Evolutionary conservation across 371 early-diverging fungal species (phyloP).

Genomic region (Nematocida minor): DNA sequence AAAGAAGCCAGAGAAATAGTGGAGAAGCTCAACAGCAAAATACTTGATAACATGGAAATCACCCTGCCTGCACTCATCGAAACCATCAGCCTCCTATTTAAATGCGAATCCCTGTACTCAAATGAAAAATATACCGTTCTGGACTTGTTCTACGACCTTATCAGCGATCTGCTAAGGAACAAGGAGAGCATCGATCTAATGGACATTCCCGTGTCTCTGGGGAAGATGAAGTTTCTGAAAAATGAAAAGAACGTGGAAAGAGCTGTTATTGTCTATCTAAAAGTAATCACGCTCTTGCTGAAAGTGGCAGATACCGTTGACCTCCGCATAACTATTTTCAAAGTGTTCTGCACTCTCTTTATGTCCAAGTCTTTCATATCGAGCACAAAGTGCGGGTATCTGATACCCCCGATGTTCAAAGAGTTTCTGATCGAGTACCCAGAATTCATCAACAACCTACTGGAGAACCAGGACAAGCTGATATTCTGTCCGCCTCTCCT

Average conservation of each 20-base stretch:
- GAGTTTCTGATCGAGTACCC: slow-evolving; percentile 18
- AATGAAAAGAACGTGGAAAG: slow-evolving; percentile 48
- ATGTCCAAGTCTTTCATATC: slow-evolving; percentile 48
- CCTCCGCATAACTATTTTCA: slow-evolving; percentile 30
- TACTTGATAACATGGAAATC: slow-evolving; percentile 18
- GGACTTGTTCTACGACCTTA: slow-evolving; percentile 32
- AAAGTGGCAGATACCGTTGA: slow-evolving; percentile 9
- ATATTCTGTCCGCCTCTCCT: slow-evolving; percentile 24
- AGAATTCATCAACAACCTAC: slow-evolving; percentile 21
- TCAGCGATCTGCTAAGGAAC: neutral
- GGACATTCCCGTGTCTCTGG: slow-evolving; percentile 2
- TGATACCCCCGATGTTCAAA: slow-evolving; percentile 19
- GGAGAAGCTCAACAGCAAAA: slow-evolving; percentile 1
- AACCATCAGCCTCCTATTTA: slow-evolving; percentile 16
- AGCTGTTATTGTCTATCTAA: slow-evolving; percentile 42
- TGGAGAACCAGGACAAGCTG: slow-evolving; percentile 40
- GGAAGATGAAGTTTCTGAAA: slow-evolving; percentile 37
- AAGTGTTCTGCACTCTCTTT: slow-evolving; percentile 47
- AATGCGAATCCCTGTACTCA: slow-evolving; percentile 21
- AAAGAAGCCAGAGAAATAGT: slow-evolving; percentile 30
- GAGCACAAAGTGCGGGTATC: slow-evolving; percentile 40
- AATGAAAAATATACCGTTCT: slow-evolving; percentile 40
- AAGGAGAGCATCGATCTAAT: slow-evolving; percentile 4
- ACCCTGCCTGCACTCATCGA: neutral
- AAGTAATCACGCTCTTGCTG: slow-evolving; percentile 25